Evolutionary conservation across 257 asterid species (phyloP), one percentile per base, ranked within the genome.

Genomic region (Nyctanthes arbortristis): DNA sequence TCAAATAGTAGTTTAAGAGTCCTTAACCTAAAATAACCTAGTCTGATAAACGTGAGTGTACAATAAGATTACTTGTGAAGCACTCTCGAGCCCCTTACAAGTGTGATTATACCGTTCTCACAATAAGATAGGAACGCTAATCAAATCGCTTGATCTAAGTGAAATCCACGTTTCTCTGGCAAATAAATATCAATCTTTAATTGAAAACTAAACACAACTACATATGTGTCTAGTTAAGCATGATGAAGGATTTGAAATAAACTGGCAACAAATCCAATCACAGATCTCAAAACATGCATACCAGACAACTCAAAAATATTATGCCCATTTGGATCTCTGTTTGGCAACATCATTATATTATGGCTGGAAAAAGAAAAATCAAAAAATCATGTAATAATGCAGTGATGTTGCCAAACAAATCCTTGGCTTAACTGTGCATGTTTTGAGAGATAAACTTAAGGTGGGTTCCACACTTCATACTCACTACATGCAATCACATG

Each of bases 401-500:
- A 61, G 45, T 49, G 61, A 54, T 20, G 77, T 52, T 61, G 72
- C 69, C 74, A 63, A 63, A 75, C 73, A 72, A 73, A 76, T 58
- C 66, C 56, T 55, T 18, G 67, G 33, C 72, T 60, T 28, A 75
- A 64, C 57, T 24, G 29, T 20, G 39, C 61, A 22, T 62, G n/a
- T 16, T 16, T 84, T 85, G 87, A 75, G 67, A 54, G 63, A 60
- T n/a, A 43, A 60, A n/a, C 22, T 33, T 43, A 20, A 43, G 22
- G 72, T 81, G 84, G 85, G 88, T 57, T 79, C 90, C 76, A 75
- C 67, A 8, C 14, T 67, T 56, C 74, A 69, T 80, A 69, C 37
- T 76, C 72, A 67, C 75, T 66, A 72, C 83, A 85, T 81, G 84
- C 73, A 82, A 84, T 82, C 96, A 87, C 92, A 87, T 89, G 95